These are phyloP conservation scores for Fusarium lateritium DNA, from an alignment of 2,329 filamentous ascomycete genomes.

Conservation along the genomic window DNA sequence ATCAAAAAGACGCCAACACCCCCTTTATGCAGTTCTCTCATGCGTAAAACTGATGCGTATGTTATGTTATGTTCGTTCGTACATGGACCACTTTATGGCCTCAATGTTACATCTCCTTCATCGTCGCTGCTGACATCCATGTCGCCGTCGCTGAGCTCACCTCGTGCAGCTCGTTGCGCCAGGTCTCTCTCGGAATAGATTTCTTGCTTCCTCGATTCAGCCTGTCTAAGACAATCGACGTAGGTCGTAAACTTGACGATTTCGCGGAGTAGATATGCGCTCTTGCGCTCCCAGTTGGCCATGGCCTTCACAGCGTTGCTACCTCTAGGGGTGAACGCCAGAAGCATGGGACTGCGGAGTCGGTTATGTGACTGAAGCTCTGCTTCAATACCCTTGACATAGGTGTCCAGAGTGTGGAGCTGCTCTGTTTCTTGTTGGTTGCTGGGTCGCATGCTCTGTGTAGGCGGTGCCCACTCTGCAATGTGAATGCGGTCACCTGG, in stretches of 20 bases:
- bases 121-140: constrained; percentile 54
- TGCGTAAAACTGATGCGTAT: constrained; percentile 16
- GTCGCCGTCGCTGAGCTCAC: constrained; percentile 61
- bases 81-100: constrained; percentile 47
- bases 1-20: constrained; percentile 28
- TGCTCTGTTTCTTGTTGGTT: constrained; percentile 85
- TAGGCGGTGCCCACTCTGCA: constrained; percentile 89
- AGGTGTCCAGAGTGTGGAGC: constrained; percentile 78
- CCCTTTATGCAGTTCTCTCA: constrained; percentile 17
- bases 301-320: constrained; percentile 87
- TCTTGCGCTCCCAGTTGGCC: constrained; percentile 98
- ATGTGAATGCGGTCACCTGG: constrained; percentile 89
- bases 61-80: constrained; percentile 24
- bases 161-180: constrained; percentile 64
- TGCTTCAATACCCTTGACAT: constrained; percentile 87
- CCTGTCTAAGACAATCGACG: constrained; percentile 85
- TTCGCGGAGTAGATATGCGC: constrained; percentile 89
- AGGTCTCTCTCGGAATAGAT: constrained; percentile 75
- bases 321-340: constrained; percentile 89
- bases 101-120: constrained; percentile 55
- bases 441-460: constrained; percentile 90
- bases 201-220: constrained; percentile 77
- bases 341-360: constrained; percentile 86
- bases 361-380: constrained; percentile 92
- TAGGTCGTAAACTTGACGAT: constrained; percentile 98